Evolutionary conservation across 2,329 filamentous ascomycete genomes (phyloP).

Genomic region (Aspergillus brasiliensis): DNA sequence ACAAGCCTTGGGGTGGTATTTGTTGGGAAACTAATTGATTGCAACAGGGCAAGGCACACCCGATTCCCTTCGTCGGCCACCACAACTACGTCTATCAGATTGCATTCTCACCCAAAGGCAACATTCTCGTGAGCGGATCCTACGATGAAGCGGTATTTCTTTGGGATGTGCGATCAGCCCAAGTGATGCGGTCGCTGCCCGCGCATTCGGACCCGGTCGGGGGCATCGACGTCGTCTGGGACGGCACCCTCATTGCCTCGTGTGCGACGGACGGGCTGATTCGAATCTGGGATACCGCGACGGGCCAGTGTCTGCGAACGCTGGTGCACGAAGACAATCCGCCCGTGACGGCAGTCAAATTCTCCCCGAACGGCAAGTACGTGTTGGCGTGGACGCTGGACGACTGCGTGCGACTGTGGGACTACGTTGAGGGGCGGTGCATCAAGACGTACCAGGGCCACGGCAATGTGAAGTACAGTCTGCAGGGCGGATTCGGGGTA

Average conservation of each 20-base stretch:
- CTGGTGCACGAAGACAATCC: conserved; percentile 96
- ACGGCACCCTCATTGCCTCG: conserved; percentile 88
- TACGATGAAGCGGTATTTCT: conserved; percentile 97
- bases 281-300: conserved; percentile 93
- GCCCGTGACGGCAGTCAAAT: conserved; percentile 83
- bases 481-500: conserved; percentile 80
- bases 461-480: conserved; percentile 76
- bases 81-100: conserved; percentile 96
- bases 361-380: conserved; percentile 91
- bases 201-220: conserved; percentile 94
- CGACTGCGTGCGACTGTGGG: conserved; percentile 87
- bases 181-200: conserved; percentile 85
- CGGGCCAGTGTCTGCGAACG: conserved; percentile 91
- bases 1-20: background rate
- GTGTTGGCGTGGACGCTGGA: conserved; percentile 91
- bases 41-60: conserved; percentile 56
- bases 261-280: conserved; percentile 91
- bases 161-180: conserved; percentile 89
- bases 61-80: conserved; percentile 73
- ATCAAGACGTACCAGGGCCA: conserved; percentile 98
- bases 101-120: conserved; percentile 96
- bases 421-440: conserved; percentile 86
- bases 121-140: conserved; percentile 91
- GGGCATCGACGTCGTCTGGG: conserved; percentile 88
- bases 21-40: background rate